Base-by-base conservation (phyloP, 768 basidiomycete species). In the Coprinellus micaceus region DNA sequence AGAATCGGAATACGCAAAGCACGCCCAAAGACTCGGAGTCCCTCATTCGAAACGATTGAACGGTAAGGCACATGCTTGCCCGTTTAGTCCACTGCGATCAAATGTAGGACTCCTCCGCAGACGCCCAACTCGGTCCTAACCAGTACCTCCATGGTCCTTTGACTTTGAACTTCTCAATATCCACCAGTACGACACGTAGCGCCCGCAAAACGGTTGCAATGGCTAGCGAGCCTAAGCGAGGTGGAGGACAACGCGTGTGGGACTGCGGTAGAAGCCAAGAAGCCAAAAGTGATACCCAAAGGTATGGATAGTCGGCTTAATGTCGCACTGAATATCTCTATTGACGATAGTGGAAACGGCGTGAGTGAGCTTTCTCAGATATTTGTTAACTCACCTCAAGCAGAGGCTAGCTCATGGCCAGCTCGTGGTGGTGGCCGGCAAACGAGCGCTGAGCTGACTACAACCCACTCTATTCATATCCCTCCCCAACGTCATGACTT, bases 1-100 rank as follows among this genome's bases (percentile, higher is more conserved):
- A 63, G 65, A 10, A 44, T 44, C 41, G 41, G 41, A 44, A 44
- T 44, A 19, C n/a, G n/a, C n/a, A n/a, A n/a, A n/a, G n/a, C n/a
- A n/a, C n/a, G n/a, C 45, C 45, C 45, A 47, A 47, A 47, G 45
- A 47, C 24, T 47, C 45, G 45, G 45, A 26, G 45, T 24, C 12
- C 45, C 45, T 47, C 45, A 21, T 47, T 47, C 64, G 74, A 73
- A 75, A 74, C 73, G 69, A 67, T 65, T 65, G 70, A 69, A 64
- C 62, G 74, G 73, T 76, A 74, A 51, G 49, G 49, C 29, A 36
- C 33, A 36, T 36, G 30, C 49, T 29, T 36, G 29, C 49, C 49
- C 21, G 22, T 36, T 51, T 17, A 13, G 33, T 13, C 33, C 13
- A 33, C 33, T 13, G 33, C 7, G 33, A 33, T 33, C 33, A 33